Conservation (phyloP, 2,329 filamentous ascomycete genomes). For the Colletotrichum theobromicola region DNA sequence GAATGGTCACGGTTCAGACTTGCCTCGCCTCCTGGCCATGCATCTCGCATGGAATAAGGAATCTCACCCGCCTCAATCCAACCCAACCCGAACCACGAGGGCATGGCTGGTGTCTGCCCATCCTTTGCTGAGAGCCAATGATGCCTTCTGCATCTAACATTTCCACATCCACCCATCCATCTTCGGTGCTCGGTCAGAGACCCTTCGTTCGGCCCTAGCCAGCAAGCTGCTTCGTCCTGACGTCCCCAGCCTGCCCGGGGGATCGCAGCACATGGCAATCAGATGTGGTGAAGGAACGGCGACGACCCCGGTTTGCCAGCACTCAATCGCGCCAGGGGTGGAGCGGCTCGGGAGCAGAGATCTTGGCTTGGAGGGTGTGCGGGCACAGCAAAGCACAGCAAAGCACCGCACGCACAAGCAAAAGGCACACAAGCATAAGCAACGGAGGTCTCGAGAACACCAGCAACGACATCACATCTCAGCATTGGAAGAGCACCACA, state of each 20-base stretch:
- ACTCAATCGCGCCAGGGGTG: neutral
- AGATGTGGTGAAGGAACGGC: conserved; percentile 6
- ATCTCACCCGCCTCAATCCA: conserved; percentile 11
- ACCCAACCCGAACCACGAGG: neutral
- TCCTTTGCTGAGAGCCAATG: neutral
- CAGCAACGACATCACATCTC: neutral
- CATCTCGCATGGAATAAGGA: conserved; percentile 4
- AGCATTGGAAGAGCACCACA: neutral
- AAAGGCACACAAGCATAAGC: neutral
- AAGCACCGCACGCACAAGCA: neutral
- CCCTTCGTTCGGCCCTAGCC: neutral
- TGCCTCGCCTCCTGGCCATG: neutral
- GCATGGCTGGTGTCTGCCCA: neutral
- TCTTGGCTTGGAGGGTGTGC: neutral
- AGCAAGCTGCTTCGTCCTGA: neutral
- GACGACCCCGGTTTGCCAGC: conserved; percentile 12
- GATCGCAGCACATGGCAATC: conserved; percentile 9
- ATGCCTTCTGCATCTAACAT: neutral
- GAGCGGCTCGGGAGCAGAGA: conserved; percentile 11
- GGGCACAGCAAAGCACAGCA: neutral
- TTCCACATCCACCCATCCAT: neutral
- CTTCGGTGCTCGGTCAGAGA: neutral
- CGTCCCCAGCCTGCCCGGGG: neutral
- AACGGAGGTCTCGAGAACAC: neutral
- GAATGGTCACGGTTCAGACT: neutral